Percentiles rank a stretch among this genome's conserved stretches.
Evolutionary conservation across 441 rosid genomes (phyloP).

Genomic region (Sinapis alba): DNA sequence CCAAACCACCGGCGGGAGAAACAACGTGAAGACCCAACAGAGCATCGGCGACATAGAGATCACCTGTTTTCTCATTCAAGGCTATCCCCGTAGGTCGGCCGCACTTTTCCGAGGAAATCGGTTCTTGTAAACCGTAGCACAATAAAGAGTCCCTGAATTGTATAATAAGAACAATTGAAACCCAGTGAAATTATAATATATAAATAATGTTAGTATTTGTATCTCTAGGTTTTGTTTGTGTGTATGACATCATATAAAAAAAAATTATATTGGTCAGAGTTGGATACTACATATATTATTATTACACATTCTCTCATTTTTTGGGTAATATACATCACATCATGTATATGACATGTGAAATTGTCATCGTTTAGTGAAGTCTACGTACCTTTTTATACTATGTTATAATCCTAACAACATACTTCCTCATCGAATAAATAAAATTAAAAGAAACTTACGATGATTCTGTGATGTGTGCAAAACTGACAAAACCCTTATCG

Average conservation of each 20-base stretch:
- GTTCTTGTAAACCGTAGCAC: slow-evolving; percentile 33
- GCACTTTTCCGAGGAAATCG: neutral
- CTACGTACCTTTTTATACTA: neutral
- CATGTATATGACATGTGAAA: neutral
- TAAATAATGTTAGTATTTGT: neutral
- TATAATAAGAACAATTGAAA: neutral
- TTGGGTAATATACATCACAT: neutral
- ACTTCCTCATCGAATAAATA: neutral
- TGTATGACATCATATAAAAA: neutral
- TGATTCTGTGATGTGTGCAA: slow-evolving; percentile 27
- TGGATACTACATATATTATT: neutral
- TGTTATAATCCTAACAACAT: neutral
- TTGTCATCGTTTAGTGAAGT: neutral
- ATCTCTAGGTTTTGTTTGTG: neutral
- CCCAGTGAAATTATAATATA: neutral
- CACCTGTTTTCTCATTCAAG: slow-evolving; percentile 27
- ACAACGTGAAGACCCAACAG: slow-evolving; percentile 38
- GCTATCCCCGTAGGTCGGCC: slow-evolving; percentile 49
- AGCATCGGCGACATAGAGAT: slow-evolving; percentile 45
- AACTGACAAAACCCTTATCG: slow-evolving; percentile 30
- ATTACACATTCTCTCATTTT: neutral
- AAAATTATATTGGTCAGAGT: neutral
- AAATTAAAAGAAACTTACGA: slow-evolving; percentile 15
- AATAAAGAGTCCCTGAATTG: slow-evolving; percentile 37
- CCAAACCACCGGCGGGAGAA: slow-evolving; percentile 37